Base-by-base conservation (phyloP, 345 rosid genomes). In the Clausena lansium region DNA sequence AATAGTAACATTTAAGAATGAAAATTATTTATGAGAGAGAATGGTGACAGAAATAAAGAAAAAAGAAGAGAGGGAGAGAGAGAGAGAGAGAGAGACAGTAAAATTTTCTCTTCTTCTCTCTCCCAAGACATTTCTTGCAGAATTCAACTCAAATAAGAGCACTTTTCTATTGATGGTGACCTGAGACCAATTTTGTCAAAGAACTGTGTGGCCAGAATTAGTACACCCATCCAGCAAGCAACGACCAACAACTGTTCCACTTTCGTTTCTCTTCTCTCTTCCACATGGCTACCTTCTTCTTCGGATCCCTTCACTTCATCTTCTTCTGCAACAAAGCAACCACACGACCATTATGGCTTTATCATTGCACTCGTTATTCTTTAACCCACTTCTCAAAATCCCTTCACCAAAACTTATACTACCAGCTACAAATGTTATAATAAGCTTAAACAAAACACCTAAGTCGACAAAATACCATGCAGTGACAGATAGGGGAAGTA, bases 191-290 rank as follows among this genome's bases (percentile, higher is more conserved):
- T 41, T 41, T 0, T 50, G 19, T 59, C 28, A 24, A 24, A 59
- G 24, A 59, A 27, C 11, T 63, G 69, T 84, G 88, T 86, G 91
- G 91, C 58, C 35, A 58, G 22, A 39, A 77, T 36, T 4, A 24
- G 77, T 71, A 76, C 84, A 72, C 39, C 58, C 47, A 71, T 74
- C 81, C 70, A 28, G n/a, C 79, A 86, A 80, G 87, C 86, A 75
- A 83, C 47, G 4, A 4, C 66, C 45, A 14, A 35, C 70, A 38
- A 35, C 22, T 8, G 13, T 36, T n/a, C 33, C 57, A 17, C 8
- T 14, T 38, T 62, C n/a, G 20, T 15, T 39, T 30, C 67, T 13
- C 11, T 13, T 27, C 41, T 11, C 45, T 7, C 20, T 36, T 22
- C 22, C 74, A 32, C 61, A 32, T n/a, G 1, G 61, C 38, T 13